These are phyloP conservation scores for Drosera spatulata DNA, from an alignment of 179 eudicot genomes.

Conservation along the genomic window DNA sequence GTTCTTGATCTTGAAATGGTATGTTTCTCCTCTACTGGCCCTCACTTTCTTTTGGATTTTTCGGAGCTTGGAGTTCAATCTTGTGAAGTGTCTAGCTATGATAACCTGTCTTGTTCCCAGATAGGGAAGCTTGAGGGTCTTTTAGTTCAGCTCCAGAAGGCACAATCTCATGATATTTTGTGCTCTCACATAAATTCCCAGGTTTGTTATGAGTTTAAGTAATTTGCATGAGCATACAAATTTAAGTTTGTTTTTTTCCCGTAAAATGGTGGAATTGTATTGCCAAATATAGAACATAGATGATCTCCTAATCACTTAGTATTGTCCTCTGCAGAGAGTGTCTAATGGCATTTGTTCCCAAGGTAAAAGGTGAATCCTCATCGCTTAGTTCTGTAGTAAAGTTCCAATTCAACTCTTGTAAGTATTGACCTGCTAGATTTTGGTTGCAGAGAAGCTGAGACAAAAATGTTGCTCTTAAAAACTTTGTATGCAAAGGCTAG, in stretches of 20 bases:
- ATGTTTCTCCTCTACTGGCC: conserved; percentile 18
- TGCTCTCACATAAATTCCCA: conserved; percentile 29
- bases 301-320: background rate
- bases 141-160: conserved; percentile 38
- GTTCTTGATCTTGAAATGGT: conserved; percentile 44
- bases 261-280: no score
- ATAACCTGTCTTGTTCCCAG: background rate
- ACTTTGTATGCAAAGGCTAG: conserved; percentile 45
- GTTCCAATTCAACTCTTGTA: conserved; percentile 3
- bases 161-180: conserved; percentile 35
- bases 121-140: conserved; percentile 24
- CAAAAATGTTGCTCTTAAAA: conserved; percentile 37
- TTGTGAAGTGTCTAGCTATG: background rate
- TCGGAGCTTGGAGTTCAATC: background rate
- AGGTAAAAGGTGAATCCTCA: conserved; percentile 39
- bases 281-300: background rate
- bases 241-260: no score
- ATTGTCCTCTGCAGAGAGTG: conserved; percentile 37
- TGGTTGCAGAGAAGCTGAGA: conserved; percentile 42
- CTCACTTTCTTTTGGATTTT: background rate
- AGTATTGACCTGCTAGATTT: conserved; percentile 8
- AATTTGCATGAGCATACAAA: no score
- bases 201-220: conserved; percentile 28
- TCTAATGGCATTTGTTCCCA: conserved; percentile 14
- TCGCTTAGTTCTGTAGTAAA: background rate